Conservation (phyloP, 805 yeast species). For the Ogataea minuta region DNA sequence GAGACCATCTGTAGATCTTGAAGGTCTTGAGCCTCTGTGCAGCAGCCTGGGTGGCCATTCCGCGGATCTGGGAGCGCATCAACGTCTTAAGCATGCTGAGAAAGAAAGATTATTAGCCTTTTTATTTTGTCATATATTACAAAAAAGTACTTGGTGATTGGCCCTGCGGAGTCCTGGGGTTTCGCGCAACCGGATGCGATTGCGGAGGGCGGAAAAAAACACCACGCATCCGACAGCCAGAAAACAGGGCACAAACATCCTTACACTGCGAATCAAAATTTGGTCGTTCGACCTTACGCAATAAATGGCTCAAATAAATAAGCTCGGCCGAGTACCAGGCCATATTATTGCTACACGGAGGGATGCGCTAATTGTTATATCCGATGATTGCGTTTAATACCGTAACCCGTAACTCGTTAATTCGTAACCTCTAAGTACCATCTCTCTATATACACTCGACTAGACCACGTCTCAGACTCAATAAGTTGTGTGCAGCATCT, state of each 20-base stretch:
- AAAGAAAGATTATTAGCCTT: neutral
- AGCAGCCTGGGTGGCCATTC: slow-evolving; percentile 54
- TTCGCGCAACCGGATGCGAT: slow-evolving; percentile 16
- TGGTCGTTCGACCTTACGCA: no score
- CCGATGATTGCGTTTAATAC: no score
- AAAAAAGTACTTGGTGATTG: slow-evolving; percentile 9
- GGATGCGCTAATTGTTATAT: no score
- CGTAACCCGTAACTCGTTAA: slow-evolving; percentile 3
- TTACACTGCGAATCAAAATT: no score
- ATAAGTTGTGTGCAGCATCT: slow-evolving; percentile 2
- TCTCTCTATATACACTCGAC: slow-evolving; percentile 7
- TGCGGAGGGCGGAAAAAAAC: slow-evolving; percentile 13
- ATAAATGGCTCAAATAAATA: no score
- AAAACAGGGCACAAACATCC: no score
- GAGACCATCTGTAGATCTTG: slow-evolving; percentile 97
- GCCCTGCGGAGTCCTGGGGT: slow-evolving; percentile 7
- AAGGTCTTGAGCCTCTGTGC: slow-evolving; percentile 72
- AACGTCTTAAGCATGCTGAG: slow-evolving; percentile 9
- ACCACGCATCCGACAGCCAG: slow-evolving; percentile 7
- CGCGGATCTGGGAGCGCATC: slow-evolving; percentile 22
- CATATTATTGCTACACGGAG: no score
- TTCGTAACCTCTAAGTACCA: neutral
- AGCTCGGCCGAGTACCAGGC: no score
- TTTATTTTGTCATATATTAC: slow-evolving; percentile 8
- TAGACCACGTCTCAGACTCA: neutral